phyloP scores from a whole-genome alignment of 805 yeast genomes.

The Lipomyces japonicus region DNA sequence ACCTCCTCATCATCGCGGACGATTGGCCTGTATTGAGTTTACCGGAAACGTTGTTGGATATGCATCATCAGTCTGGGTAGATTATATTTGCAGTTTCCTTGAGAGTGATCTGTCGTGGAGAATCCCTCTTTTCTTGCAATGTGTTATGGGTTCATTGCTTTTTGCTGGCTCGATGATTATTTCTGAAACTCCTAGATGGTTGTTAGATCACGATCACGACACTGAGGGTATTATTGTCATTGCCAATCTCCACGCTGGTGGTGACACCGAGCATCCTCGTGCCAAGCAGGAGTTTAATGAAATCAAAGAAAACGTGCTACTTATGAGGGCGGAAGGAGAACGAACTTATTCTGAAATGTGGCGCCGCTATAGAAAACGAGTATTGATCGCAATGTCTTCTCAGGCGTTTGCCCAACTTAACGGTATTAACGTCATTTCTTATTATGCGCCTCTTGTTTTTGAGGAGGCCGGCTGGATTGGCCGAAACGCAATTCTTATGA shows the following conservation, averaged over 20 bases:
- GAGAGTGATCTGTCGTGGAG: slow-evolving; percentile 68
- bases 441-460: slow-evolving; percentile 90
- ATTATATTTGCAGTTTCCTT: slow-evolving; percentile 66
- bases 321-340: slow-evolving; percentile 79
- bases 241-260: slow-evolving; percentile 76
- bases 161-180: slow-evolving; percentile 72
- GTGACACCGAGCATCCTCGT: slow-evolving; percentile 62
- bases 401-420: slow-evolving; percentile 90
- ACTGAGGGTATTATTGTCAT: slow-evolving; percentile 81
- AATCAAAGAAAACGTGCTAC: slow-evolving; percentile 74
- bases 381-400: slow-evolving; percentile 83
- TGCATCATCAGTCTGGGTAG: slow-evolving; percentile 81
- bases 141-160: slow-evolving; percentile 63
- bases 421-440: slow-evolving; percentile 88
- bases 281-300: slow-evolving; percentile 73
- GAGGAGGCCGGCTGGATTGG: slow-evolving; percentile 96
- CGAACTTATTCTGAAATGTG: slow-evolving; percentile 71
- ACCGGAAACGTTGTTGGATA: slow-evolving; percentile 83
- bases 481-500: slow-evolving; percentile 80
- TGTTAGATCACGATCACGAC: slow-evolving; percentile 71
- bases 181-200: slow-evolving; percentile 89
- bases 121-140: slow-evolving; percentile 71
- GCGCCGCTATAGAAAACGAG: slow-evolving; percentile 67
- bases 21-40: slow-evolving; percentile 80
- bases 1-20: slow-evolving; percentile 82